Base-by-base conservation (phyloP, 1,284 basidiomycete genomes). In the Mycena citricolor region DNA sequence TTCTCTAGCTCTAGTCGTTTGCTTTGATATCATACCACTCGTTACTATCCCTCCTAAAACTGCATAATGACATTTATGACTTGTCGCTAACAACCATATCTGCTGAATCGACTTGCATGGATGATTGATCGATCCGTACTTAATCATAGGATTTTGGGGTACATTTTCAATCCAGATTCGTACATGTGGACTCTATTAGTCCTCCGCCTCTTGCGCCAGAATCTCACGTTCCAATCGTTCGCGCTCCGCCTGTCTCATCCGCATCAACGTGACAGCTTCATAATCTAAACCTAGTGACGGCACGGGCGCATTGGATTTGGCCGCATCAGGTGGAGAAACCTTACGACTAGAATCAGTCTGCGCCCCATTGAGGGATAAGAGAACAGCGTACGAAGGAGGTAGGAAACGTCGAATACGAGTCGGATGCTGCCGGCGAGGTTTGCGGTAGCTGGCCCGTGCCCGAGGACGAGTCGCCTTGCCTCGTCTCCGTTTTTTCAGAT, bases 251-350 rank as follows among this genome's bases (percentile, higher is more conserved):
- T 92, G 87, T 23, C 90, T 74, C 64, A 93, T 74, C 5, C 86
- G 77, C 71, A 93, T 78, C 30, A 94, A 70, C 2, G 89, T 92
- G 42, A 90, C 63, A 12, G 85, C 83, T 64, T 93, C 90, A 44
- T 83, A 91, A 56, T 92, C 86, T 16, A 86, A 57, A 0, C 77
- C 80, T 3, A n/a, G n/a, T n/a, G n/a, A n/a, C n/a, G n/a, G n/a
- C n/a, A n/a, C n/a, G n/a, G 57, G 58, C 1, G 64, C 35, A 32
- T 59, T 47, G n/a, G 53, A 48, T 14, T 61, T 54, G 17, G 66
- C 53, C 7, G 57, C 49, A 58, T 68, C 40, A 57, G 42, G 22
- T 32, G 37, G 37, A n/a, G 42, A 52, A n/a, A n/a, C n/a, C n/a
- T n/a, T n/a, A n/a, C n/a, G n/a, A n/a, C n/a, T n/a, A n/a, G n/a